Evolutionary conservation across 345 rosid genomes (phyloP), one percentile per base, ranked within the genome.

Genomic region (Rhodamnia rubescens): DNA sequence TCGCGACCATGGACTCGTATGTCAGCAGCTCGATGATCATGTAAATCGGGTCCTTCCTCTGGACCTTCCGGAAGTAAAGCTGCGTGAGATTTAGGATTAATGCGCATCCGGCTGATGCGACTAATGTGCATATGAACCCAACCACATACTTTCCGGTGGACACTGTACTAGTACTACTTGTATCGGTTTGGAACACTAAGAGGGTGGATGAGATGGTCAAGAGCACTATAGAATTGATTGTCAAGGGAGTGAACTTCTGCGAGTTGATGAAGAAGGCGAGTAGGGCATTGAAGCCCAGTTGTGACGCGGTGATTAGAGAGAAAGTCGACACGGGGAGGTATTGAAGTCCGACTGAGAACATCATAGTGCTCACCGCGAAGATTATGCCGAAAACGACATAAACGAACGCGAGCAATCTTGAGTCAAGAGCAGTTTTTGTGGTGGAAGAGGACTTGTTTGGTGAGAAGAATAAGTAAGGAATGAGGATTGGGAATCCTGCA

Each of bases 291-390:
- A 94, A 92, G 57, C 90, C 92, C 47, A 91, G n/a, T 8, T 92
- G 93, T 2, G 92, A 90, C 13, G 92, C 91, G 36, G 85, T 87
- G 12, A 92, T 56, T 36, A 94, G 85, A 42, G 93, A 86, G 87
- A 69, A 90, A 22, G 93, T 92, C 27, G 94, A 92, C 24, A 93
- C 88, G 0, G 93, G 98, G 84, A 94, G 90, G 88, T 91, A 89
- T n/a, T 82, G 85, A n/a, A 93, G 86, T 50, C 95, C 95, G 8
- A 87, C 75, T 22, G 94, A 93, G 82, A 89, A 92, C 20, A 91
- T n/a, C 58, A 88, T 88, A 81, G 88, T 85, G 8, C 21, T 13
- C 52, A 84, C 88, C 26, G 92, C 91, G 4, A 75, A 42, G 55
- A 92, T 81, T 1, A 92, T 84, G 85, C 93, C 92, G 21, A 90